Base-by-base conservation (phyloP, 371 early-diverging fungal species). In the Chytridiales sp. region DNA sequence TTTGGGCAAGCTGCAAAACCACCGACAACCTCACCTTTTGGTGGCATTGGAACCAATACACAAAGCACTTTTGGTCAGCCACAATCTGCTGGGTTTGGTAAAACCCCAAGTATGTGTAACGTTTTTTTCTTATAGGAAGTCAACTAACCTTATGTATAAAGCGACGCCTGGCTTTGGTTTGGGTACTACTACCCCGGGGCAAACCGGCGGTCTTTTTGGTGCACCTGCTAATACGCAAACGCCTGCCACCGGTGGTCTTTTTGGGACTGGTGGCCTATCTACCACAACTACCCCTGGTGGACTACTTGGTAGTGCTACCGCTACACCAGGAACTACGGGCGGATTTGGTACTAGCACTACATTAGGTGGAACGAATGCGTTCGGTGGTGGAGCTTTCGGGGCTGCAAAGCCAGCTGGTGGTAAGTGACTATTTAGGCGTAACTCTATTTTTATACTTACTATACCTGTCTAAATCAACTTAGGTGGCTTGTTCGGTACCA, bases 121-220 rank as follows among this genome's bases (percentile, higher is more conserved):
- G 67, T 70, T 17, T 75, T 77, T 70, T 75, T 65, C 68, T 77
- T n/a, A n/a, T n/a, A n/a, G n/a, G n/a, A n/a, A n/a, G n/a, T n/a
- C n/a, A n/a, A n/a, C n/a, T n/a, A n/a, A n/a, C n/a, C n/a, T n/a
- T n/a, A n/a, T n/a, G n/a, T n/a, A n/a, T n/a, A n/a, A n/a, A n/a
- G n/a, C n/a, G n/a, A n/a, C n/a, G n/a, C n/a, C n/a, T n/a, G n/a
- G n/a, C n/a, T n/a, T n/a, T n/a, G n/a, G n/a, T n/a, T n/a, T n/a
- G n/a, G n/a, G n/a, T n/a, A n/a, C n/a, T n/a, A n/a, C n/a, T n/a
- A n/a, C n/a, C n/a, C n/a, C n/a, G n/a, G n/a, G n/a, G n/a, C n/a
- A n/a, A n/a, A n/a, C n/a, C n/a, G n/a, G n/a, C n/a, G 71, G 60
- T 24, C 31, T 49, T 11, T 68, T 68, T 44, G 68, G 68, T 2